phyloP scores from a whole-genome alignment of 1,139 yeast genomes.

The Debaryomyces fabryi region DNA sequence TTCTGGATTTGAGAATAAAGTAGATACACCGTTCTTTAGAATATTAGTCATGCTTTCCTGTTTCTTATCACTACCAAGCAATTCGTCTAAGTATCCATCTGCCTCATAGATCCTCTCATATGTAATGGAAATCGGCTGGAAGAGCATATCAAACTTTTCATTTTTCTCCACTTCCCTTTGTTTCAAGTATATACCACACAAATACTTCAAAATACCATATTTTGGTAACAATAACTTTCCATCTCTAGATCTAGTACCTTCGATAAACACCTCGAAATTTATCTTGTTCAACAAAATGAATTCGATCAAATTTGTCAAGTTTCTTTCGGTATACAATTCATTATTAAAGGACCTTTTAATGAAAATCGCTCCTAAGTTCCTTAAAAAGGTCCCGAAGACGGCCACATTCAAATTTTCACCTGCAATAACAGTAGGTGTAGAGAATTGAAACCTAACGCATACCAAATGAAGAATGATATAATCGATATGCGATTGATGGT shows the following conservation, averaged over 20 bases:
- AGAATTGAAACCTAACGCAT: constrained; percentile 57
- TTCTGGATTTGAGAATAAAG: constrained; percentile 20
- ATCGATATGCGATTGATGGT: constrained; percentile 69
- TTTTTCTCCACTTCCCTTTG: constrained; percentile 49
- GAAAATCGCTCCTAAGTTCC: constrained; percentile 50
- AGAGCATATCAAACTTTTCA: constrained; percentile 41
- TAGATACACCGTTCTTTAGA: constrained; percentile 37
- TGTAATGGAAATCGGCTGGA: constrained; percentile 63
- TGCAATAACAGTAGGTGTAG: constrained; percentile 65
- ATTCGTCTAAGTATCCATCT: constrained; percentile 62
- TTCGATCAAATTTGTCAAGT: constrained; percentile 57
- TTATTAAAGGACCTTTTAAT: constrained; percentile 49
- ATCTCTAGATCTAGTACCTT: constrained; percentile 68
- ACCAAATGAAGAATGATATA: constrained; percentile 63
- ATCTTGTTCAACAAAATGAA: constrained; percentile 53
- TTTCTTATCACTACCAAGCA: constrained; percentile 61
- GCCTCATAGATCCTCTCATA: constrained; percentile 71
- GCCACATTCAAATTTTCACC: constrained; percentile 72
- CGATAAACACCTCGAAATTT: constrained; percentile 65
- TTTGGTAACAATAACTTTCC: constrained; percentile 67
- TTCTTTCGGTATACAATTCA: constrained; percentile 59
- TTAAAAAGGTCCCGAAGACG: constrained; percentile 52
- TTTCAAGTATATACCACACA: constrained; percentile 48
- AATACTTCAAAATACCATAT: constrained; percentile 61
- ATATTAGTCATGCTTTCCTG: constrained; percentile 46